Evolutionary conservation across 495 filamentous ascomycete species (phyloP).

Genomic region (Friedmanniomyces endolithicus): DNA sequence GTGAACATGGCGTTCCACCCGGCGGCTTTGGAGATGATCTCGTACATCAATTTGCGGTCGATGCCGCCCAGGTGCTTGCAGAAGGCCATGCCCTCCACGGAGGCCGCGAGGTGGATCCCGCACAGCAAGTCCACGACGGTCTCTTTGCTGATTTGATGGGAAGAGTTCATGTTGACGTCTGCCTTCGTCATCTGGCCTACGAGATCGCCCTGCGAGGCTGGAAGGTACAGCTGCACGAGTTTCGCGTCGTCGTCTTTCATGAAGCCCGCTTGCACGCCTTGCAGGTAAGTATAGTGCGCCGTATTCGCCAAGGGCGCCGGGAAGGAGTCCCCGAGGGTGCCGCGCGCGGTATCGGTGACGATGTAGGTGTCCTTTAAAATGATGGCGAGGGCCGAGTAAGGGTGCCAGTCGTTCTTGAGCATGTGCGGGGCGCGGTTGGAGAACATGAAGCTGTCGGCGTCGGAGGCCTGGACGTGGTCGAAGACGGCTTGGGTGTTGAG

Average conservation of each 20-base stretch:
- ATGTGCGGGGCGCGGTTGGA: constrained; percentile 60
- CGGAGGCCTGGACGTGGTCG: constrained; percentile 44
- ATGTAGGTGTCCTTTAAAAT: constrained; percentile 74
- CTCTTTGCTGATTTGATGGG: constrained; percentile 12
- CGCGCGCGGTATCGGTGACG: constrained; percentile 55
- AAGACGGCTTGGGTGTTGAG: constrained; percentile 47
- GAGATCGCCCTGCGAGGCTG: constrained; percentile 12
- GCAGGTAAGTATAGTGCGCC: constrained; percentile 54
- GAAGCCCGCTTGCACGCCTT: constrained; percentile 20
- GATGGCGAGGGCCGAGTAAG: constrained; percentile 56
- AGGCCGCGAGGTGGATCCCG: constrained; percentile 20
- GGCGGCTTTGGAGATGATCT: constrained; percentile 21
- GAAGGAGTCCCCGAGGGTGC: constrained; percentile 35
- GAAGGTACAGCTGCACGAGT: constrained; percentile 20
- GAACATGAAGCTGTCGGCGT: constrained; percentile 73
- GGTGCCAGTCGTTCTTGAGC: constrained; percentile 52
- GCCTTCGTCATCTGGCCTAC: constrained; percentile 8
- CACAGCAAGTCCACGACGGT: constrained; percentile 18
- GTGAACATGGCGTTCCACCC: constrained; percentile 20
- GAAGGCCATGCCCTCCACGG: constrained; percentile 21
- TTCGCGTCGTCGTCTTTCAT: constrained; percentile 20
- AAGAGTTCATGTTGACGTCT: constrained; percentile 13
- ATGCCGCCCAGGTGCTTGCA: constrained; percentile 16
- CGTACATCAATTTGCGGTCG: constrained; percentile 17
- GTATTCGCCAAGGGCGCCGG: constrained; percentile 57